Conservation (phyloP, 2,329 filamentous ascomycete species). For the Coniochaeta sp. region DNA sequence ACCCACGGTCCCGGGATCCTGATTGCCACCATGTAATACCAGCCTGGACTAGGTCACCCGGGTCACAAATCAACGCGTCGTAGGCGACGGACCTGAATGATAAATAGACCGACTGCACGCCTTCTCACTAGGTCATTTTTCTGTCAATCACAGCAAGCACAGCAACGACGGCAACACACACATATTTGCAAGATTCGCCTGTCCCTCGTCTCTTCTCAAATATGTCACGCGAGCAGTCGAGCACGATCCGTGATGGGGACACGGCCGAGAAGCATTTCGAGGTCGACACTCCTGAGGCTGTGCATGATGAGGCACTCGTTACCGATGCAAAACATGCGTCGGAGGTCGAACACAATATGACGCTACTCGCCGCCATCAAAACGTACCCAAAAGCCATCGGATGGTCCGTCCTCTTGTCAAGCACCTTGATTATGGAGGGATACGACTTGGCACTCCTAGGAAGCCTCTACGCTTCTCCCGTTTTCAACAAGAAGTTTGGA, state of each 20-base stretch:
- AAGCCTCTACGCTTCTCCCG: conserved; percentile 39
- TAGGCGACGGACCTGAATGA: not conserved
- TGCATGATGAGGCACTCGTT: conserved; percentile 7
- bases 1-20: not conserved
- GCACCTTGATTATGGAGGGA: conserved; percentile 42
- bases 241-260: not conserved
- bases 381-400: conserved; percentile 39
- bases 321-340: conserved; percentile 33
- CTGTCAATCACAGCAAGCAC: not conserved
- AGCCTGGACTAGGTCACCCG: not conserved
- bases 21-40: not conserved
- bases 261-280: not conserved
- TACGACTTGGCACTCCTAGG: conserved; percentile 43
- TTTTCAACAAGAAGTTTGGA: conserved; percentile 40
- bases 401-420: conserved; percentile 38
- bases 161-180: not conserved
- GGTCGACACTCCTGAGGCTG: not conserved
- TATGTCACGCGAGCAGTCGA: not conserved
- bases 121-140: not conserved
- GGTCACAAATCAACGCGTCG: not conserved
- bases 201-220: not conserved
- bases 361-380: conserved; percentile 28
- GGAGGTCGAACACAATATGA: conserved; percentile 32
- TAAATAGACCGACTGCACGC: not conserved
- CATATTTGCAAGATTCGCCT: not conserved